Evolutionary conservation across 2,329 filamentous ascomycete species (phyloP).

Genomic region (Phialophora macrospora): DNA sequence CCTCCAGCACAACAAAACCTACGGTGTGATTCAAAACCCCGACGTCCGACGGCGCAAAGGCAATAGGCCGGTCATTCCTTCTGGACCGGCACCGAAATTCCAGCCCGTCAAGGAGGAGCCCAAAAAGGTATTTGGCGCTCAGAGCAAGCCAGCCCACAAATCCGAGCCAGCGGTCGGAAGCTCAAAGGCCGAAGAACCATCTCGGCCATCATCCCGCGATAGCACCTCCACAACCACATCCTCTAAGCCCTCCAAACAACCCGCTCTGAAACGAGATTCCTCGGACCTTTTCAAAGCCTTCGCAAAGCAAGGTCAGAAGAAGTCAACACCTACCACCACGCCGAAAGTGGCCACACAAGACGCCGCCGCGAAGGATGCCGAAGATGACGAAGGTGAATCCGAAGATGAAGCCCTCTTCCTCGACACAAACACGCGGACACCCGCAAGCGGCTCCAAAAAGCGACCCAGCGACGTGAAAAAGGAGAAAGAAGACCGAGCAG

Average conservation of each 20-base stretch:
- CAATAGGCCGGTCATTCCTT: constrained; percentile 44
- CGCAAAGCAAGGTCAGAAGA: constrained; percentile 35
- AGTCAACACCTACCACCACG: constrained; percentile 26
- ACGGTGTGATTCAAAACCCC: constrained; percentile 76
- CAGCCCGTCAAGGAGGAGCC: constrained; percentile 39
- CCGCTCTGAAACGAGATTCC: constrained; percentile 44
- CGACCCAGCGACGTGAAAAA: constrained; percentile 34
- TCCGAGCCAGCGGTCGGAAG: neutral
- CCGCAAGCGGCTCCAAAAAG: constrained; percentile 45
- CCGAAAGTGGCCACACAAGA: constrained; percentile 6
- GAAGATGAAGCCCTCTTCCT: constrained; percentile 59
- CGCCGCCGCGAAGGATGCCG: constrained; percentile 31
- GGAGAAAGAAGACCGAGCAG: constrained; percentile 61
- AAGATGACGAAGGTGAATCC: constrained; percentile 63
- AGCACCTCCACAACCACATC: constrained; percentile 44
- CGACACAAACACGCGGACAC: constrained; percentile 45
- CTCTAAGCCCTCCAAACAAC: constrained; percentile 43
- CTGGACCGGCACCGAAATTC: constrained; percentile 39
- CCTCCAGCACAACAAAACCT: constrained; percentile 63
- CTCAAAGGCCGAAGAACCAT: constrained; percentile 34
- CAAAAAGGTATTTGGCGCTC: constrained; percentile 14
- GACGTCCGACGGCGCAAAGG: constrained; percentile 62
- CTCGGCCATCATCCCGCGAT: constrained; percentile 40
- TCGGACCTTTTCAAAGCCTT: constrained; percentile 40
- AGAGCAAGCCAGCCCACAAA: constrained; percentile 16